A percentile compares a stretch with the other conserved stretches of the same genome.
phyloP scores from a whole-genome alignment of 352 stramenopile species.

The Elongisporangium anandrum region DNA sequence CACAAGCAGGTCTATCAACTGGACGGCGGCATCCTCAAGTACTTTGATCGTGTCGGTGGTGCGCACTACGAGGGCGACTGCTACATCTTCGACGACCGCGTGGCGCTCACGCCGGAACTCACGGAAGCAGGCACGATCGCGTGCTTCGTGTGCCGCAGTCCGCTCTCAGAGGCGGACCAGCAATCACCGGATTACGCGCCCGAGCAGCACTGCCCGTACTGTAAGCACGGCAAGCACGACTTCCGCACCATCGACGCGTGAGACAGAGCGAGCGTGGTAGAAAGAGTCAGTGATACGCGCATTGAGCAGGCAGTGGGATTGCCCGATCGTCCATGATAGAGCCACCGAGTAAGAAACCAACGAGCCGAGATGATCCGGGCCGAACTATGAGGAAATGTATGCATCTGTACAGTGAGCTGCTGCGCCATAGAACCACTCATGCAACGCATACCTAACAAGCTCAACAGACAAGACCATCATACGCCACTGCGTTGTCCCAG shows the following conservation, averaged over 20 bases:
- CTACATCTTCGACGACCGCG: constrained; percentile 79
- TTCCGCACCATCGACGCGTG: constrained; percentile 15
- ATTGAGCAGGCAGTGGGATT: background rate
- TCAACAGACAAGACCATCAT: background rate
- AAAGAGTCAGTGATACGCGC: background rate
- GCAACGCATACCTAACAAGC: background rate
- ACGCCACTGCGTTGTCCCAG: background rate
- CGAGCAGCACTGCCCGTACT: constrained; percentile 51
- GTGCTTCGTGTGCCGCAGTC: constrained; percentile 58
- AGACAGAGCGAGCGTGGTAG: background rate
- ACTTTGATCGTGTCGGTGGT: constrained; percentile 70
- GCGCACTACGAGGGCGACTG: constrained; percentile 71
- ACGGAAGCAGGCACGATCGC: constrained; percentile 31
- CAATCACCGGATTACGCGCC: constrained; percentile 31
- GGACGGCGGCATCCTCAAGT: constrained; percentile 73
- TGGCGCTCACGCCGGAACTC: constrained; percentile 58
- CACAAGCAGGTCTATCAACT: constrained; percentile 64
- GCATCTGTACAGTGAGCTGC: background rate
- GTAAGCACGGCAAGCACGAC: constrained; percentile 43
- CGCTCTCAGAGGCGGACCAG: constrained; percentile 48
- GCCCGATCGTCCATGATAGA: background rate
- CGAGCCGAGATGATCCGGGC: no score
- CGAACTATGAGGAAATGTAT: background rate
- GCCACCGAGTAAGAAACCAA: background rate
- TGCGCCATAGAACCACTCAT: background rate